Conservation (phyloP, 176 grass and related monocot genomes). For the Avena atlantica region DNA sequence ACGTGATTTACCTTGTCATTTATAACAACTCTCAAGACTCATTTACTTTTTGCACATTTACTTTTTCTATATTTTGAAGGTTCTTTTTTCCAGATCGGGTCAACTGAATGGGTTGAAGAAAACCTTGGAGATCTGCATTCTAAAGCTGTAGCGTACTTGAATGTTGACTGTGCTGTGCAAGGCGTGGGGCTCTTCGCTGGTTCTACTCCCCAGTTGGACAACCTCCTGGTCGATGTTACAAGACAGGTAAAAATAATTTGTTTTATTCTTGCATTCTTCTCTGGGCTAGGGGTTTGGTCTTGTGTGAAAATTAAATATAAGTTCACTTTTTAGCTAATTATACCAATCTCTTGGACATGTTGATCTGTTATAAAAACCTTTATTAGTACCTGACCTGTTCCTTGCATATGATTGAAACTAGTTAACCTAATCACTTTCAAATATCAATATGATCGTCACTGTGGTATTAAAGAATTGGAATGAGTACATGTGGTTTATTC, state of each 20-base stretch:
- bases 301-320: not conserved
- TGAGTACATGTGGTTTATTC: conserved; percentile 9
- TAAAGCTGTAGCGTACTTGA: conserved; percentile 96
- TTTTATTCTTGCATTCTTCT: conserved; percentile 33
- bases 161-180: conserved; percentile 99
- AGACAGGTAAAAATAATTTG: conserved; percentile 62
- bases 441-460: not conserved
- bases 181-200: conserved; percentile 78
- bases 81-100: conserved; percentile 69
- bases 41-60: conserved; percentile 39
- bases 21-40: not conserved
- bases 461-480: not conserved
- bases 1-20: not conserved
- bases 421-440: not conserved
- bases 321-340: conserved; percentile 27
- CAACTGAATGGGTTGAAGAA: conserved; percentile 92
- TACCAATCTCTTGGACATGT: not conserved
- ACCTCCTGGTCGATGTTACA: conserved; percentile 75
- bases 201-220: conserved; percentile 86
- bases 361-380: conserved; percentile 9
- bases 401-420: conserved; percentile 20
- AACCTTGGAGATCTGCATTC: conserved; percentile 84
- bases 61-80: conserved; percentile 39
- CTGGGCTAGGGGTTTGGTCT: conserved; percentile 10
- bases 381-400: conserved; percentile 17